A percentile compares a stretch with the other conserved stretches of the same genome.
Evolutionary conservation across 2,329 filamentous ascomycete species (phyloP).

Genomic region (Ambrosiella beaveri): DNA sequence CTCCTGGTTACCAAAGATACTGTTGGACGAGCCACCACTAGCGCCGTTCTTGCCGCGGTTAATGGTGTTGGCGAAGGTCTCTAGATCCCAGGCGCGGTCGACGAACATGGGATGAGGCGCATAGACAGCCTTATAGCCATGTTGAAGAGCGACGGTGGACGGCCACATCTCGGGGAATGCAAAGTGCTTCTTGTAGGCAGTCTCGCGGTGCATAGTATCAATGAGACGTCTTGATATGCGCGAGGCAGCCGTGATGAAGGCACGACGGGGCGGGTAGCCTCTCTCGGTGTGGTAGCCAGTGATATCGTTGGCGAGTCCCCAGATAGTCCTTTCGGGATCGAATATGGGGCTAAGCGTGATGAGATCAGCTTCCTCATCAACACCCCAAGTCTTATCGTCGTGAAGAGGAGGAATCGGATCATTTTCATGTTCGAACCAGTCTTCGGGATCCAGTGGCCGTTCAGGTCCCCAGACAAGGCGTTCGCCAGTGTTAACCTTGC

Average conservation of each 20-base stretch:
- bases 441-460: conserved; percentile 46
- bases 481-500: conserved; percentile 17
- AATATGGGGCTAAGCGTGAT: conserved; percentile 87
- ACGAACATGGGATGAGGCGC: conserved; percentile 79
- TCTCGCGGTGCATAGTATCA: conserved; percentile 79
- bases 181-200: conserved; percentile 64
- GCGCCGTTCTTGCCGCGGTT: conserved; percentile 65
- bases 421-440: conserved; percentile 56
- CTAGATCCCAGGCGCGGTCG: conserved; percentile 69
- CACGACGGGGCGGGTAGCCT: conserved; percentile 51
- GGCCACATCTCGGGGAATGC: conserved; percentile 98
- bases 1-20: conserved; percentile 67
- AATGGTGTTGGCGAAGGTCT: conserved; percentile 60
- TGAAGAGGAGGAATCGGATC: conserved; percentile 51
- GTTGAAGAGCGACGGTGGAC: conserved; percentile 68
- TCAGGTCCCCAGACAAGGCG: conserved; percentile 72
- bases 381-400: conserved; percentile 77
- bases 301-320: conserved; percentile 67
- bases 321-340: conserved; percentile 72
- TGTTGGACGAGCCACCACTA: conserved; percentile 53
- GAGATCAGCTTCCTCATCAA: conserved; percentile 77
- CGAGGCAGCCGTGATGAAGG: conserved; percentile 75
- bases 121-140: conserved; percentile 83
- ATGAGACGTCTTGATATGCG: conserved; percentile 69
- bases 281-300: conserved; percentile 57